phyloP scores from a whole-genome alignment of 225 moss, liverwort and hornwort genomes.

The Bryoerythrophyllum caledonicum region DNA sequence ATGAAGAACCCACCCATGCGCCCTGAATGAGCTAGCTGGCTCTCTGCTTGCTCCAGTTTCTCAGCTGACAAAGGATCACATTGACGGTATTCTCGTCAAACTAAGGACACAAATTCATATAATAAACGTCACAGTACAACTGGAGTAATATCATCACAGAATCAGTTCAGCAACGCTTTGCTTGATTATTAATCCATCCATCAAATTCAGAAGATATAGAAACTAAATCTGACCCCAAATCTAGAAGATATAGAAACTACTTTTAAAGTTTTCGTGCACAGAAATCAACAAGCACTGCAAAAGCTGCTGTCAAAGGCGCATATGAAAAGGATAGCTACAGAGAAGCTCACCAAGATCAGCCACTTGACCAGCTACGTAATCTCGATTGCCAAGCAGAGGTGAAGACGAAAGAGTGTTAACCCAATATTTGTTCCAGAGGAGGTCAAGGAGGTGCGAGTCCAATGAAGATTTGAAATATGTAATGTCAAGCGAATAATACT shows the following conservation, averaged over 20 bases:
- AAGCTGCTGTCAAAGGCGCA: conserved; percentile 17
- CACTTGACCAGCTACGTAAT: conserved; percentile 86
- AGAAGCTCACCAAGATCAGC: conserved; percentile 76
- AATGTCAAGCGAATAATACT: conserved; percentile 92
- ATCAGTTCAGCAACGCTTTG: not conserved
- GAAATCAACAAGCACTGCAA: conserved; percentile 11
- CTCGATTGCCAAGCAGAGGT: conserved; percentile 86
- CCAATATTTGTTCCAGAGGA: conserved; percentile 96
- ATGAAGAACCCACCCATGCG: conserved; percentile 94
- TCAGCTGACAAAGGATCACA: conserved; percentile 63
- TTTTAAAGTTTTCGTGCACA: not conserved
- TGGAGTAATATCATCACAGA: not conserved
- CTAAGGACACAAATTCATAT: not conserved
- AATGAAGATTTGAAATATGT: conserved; percentile 88
- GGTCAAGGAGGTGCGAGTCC: conserved; percentile 83
- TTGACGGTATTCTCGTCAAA: conserved; percentile 3
- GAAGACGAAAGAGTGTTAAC: conserved; percentile 84
- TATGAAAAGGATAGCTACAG: not conserved
- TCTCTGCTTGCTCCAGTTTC: conserved; percentile 98
- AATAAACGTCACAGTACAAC: not conserved
- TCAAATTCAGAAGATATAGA: not conserved
- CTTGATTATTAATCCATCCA: conserved; percentile 10
- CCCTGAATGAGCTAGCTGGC: conserved; percentile 90
- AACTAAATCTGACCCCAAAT: no score
- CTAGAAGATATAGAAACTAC: no score